A percentile compares a stretch with the other conserved stretches of the same genome.
phyloP scores from a whole-genome alignment of 108 stramenopile genomes.

The Asterionellopsis glacialis region DNA sequence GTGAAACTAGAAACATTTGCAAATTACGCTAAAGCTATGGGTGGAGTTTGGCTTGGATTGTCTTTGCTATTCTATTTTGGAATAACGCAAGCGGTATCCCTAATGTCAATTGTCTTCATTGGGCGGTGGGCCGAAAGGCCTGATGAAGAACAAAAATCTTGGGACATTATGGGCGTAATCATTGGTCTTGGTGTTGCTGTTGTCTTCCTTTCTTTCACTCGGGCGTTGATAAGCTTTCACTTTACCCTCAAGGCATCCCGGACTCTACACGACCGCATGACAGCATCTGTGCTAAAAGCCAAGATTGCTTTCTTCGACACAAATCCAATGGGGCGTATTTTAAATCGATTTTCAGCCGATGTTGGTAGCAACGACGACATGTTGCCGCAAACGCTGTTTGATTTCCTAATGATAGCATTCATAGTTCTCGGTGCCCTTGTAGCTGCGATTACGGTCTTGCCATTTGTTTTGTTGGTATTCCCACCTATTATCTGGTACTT shows the following conservation, averaged over 20 bases:
- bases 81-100: conserved; percentile 49
- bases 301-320: conserved; percentile 89
- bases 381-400: conserved; percentile 56
- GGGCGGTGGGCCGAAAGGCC: conserved; percentile 51
- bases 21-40: conserved; percentile 66
- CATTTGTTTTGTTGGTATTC: conserved; percentile 60
- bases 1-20: conserved; percentile 67
- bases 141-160: conserved; percentile 39
- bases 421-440: conserved; percentile 66
- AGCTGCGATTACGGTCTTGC: conserved; percentile 54
- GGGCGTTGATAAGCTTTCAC: conserved; percentile 50
- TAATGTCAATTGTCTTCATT: conserved; percentile 48
- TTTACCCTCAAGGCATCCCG: conserved; percentile 60
- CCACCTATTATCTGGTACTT: conserved; percentile 74
- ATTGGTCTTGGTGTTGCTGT: conserved; percentile 38
- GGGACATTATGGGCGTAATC: conserved; percentile 40
- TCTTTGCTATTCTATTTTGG: conserved; percentile 50
- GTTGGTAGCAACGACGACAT: conserved; percentile 79
- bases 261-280: conserved; percentile 76
- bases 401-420: conserved; percentile 64
- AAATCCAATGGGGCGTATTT: conserved; percentile 87
- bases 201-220: conserved; percentile 39
- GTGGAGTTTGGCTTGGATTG: conserved; percentile 41
- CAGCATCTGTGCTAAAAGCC: conserved; percentile 70
- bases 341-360: conserved; percentile 80